A percentile compares a stretch with the other conserved stretches of the same genome.
Conservation (phyloP, 2,329 filamentous ascomycete genomes). For the Truncatella angustata region DNA sequence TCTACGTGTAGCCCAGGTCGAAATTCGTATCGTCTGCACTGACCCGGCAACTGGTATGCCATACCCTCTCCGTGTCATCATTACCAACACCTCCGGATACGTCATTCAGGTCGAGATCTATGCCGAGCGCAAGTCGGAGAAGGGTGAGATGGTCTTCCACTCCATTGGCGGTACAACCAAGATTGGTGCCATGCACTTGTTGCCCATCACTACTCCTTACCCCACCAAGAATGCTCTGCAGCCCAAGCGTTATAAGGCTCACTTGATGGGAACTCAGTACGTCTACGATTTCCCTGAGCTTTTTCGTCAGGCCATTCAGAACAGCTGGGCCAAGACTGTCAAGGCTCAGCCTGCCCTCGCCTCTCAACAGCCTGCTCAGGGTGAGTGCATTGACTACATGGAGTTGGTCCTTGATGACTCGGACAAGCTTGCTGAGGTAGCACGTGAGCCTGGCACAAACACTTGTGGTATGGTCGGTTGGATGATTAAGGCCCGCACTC, state of each 20-base stretch:
- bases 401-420: constrained; percentile 94
- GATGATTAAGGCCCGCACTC: constrained; percentile 91
- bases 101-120: constrained; percentile 98
- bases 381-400: constrained; percentile 90
- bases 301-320: constrained; percentile 96
- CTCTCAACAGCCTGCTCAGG: constrained; percentile 78
- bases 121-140: constrained; percentile 95
- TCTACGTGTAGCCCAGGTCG: constrained; percentile 92
- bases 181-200: constrained; percentile 91
- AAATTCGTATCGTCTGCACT: constrained; percentile 98
- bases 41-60: constrained; percentile 80
- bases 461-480: constrained; percentile 98
- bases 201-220: constrained; percentile 88
- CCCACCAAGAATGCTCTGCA: constrained; percentile 98
- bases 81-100: constrained; percentile 97
- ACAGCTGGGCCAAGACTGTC: constrained; percentile 80
- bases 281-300: constrained; percentile 99
- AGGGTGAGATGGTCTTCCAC: constrained; percentile 98
- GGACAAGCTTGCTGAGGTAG: constrained; percentile 88
- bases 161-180: constrained; percentile 94
- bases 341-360: constrained; percentile 71
- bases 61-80: constrained; percentile 91
- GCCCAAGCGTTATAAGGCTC: constrained; percentile 98
- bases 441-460: constrained; percentile 93
- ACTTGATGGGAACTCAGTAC: constrained; percentile 98